A percentile compares a stretch with the other conserved stretches of the same genome.
These are phyloP conservation scores for Secale cereale DNA, from an alignment of 176 grass and related monocot species.

Conservation along the genomic window DNA sequence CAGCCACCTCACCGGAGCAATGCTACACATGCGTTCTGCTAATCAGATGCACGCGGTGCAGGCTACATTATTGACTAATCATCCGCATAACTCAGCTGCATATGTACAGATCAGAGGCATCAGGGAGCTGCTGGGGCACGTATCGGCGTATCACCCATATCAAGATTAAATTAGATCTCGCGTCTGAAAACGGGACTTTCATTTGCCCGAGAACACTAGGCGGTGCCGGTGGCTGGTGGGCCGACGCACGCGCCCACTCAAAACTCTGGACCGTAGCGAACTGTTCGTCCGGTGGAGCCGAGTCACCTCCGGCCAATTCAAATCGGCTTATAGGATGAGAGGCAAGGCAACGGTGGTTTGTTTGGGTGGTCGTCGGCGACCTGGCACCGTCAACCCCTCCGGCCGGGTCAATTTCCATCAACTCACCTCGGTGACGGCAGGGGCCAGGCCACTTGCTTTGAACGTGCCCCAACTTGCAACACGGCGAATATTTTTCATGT, in stretches of 20 bases:
- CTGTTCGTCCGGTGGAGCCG: not conserved
- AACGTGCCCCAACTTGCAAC: not conserved
- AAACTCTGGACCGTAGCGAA: not conserved
- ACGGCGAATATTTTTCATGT: not conserved
- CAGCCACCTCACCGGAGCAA: not conserved
- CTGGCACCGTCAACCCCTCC: not conserved
- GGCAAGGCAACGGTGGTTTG: not conserved
- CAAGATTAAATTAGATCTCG: not conserved
- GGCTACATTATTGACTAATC: not conserved
- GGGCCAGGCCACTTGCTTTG: not conserved
- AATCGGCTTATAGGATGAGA: not conserved
- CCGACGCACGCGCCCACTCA: too few relatives aligned
- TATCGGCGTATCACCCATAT: not conserved
- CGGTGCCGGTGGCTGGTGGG: too few relatives aligned
- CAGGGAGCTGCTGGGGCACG: not conserved
- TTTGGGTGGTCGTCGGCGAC: not conserved
- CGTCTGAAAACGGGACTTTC: not conserved
- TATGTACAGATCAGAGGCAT: not conserved
- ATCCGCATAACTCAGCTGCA: not conserved
- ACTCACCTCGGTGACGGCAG: not conserved
- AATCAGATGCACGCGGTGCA: not conserved
- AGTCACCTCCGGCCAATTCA: too few relatives aligned
- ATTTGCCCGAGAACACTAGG: not conserved
- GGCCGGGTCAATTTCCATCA: not conserved
- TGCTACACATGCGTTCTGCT: not conserved